phyloP scores from a whole-genome alignment of 768 basidiomycete genomes.

The Ramaria sp. region DNA sequence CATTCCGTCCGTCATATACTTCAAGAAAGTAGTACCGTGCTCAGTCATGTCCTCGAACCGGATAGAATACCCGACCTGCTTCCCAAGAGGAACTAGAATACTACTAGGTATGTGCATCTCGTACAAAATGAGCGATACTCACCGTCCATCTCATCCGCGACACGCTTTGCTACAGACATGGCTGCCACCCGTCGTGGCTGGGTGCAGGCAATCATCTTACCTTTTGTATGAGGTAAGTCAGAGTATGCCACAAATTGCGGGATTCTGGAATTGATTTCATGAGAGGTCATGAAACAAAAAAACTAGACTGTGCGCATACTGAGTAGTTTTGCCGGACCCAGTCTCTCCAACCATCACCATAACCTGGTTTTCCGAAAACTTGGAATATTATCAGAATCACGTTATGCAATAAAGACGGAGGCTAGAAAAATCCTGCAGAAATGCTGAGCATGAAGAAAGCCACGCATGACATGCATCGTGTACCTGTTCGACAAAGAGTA shows the following conservation, averaged over 20 bases:
- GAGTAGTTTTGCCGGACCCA: slow-evolving; percentile 92
- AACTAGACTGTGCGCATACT: slow-evolving; percentile 40
- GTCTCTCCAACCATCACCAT: slow-evolving; percentile 91
- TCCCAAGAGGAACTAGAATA: slow-evolving; percentile 71
- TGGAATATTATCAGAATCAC: slow-evolving; percentile 18
- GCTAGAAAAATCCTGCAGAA: slow-evolving; percentile 16
- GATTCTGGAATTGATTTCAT: slow-evolving; percentile 46
- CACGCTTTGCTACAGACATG: slow-evolving; percentile 97
- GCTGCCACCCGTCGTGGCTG: slow-evolving; percentile 95
- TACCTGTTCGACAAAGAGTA: not conserved
- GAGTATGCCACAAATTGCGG: slow-evolving; percentile 94
- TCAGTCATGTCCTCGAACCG: slow-evolving; percentile 98
- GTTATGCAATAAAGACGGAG: slow-evolving; percentile 2
- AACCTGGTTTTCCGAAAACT: slow-evolving; percentile 76
- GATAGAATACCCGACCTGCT: slow-evolving; percentile 95
- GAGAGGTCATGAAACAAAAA: not conserved
- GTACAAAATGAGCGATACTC: slow-evolving; percentile 17
- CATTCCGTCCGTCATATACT: slow-evolving; percentile 99
- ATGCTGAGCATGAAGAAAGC: not conserved
- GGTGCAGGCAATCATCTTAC: slow-evolving; percentile 91
- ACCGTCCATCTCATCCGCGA: slow-evolving; percentile 99
- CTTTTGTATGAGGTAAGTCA: slow-evolving; percentile 81
- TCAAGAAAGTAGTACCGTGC: slow-evolving; percentile 83
- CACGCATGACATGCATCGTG: not conserved
- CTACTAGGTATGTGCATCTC: slow-evolving; percentile 1